Percentiles rank a stretch among this genome's conserved stretches.
Evolutionary conservation across 2,329 filamentous ascomycete genomes (phyloP).

Genomic region (Pestalotiopsis fici): DNA sequence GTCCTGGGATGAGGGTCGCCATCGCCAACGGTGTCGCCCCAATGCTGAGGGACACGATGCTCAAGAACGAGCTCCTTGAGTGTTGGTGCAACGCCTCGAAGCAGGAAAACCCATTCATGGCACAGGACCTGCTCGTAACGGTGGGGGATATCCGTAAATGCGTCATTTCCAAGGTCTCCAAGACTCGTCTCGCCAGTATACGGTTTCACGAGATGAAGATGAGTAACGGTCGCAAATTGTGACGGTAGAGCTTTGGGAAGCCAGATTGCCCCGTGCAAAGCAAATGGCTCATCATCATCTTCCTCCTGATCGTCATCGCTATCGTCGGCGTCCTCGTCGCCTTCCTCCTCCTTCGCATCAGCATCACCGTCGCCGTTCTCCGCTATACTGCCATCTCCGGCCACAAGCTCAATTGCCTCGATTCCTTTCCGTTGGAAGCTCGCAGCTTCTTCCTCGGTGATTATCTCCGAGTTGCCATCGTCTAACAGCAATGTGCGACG

Average conservation of each 20-base stretch:
- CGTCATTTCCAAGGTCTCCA: background rate
- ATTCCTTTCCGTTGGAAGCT: background rate
- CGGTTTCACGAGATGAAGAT: constrained; percentile 11
- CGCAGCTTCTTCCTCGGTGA: background rate
- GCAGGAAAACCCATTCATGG: constrained; percentile 4
- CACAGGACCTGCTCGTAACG: constrained; percentile 6
- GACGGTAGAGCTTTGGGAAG: background rate
- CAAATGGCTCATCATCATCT: background rate
- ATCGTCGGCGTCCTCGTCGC: background rate
- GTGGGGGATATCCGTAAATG: background rate
- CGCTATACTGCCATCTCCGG: too few species aligned
- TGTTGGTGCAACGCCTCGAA: background rate
- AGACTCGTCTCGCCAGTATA: background rate
- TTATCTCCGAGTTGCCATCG: background rate
- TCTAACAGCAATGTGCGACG: background rate
- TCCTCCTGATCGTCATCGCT: background rate
- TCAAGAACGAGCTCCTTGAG: constrained; percentile 10
- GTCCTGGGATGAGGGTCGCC: too few species aligned
- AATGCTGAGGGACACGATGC: constrained; percentile 1
- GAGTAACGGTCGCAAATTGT: constrained; percentile 1
- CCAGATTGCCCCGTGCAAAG: background rate
- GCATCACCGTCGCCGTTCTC: too few species aligned
- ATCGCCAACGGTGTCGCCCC: background rate
- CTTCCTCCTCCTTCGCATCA: too few species aligned
- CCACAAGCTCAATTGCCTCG: background rate